Percentiles rank a stretch among this genome's conserved stretches.
These are phyloP conservation scores for Cymodocea nodosa DNA, from an alignment of 116 monocot species.

Conservation along the genomic window DNA sequence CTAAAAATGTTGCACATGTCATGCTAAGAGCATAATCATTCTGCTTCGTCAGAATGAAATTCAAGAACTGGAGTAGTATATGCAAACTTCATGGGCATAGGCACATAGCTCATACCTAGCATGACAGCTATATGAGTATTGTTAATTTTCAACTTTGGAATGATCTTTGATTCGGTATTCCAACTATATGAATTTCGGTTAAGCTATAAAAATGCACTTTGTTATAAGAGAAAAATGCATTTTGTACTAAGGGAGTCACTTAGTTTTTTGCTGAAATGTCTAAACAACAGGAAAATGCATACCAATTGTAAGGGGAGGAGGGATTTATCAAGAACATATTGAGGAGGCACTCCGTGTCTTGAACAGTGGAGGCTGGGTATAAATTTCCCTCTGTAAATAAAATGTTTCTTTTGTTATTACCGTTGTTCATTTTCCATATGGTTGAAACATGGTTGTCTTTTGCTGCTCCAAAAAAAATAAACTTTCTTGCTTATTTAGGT, in stretches of 20 bases:
- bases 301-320: conserved; percentile 81
- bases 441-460: background rate
- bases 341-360: conserved; percentile 70
- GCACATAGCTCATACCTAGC: background rate
- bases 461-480: background rate
- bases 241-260: background rate
- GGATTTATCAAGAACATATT: conserved; percentile 90
- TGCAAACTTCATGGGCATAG: background rate
- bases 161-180: background rate
- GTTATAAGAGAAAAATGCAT: background rate
- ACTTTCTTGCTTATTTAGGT: background rate
- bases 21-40: too few species aligned
- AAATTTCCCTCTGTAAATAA: background rate
- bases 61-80: background rate
- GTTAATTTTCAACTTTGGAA: background rate
- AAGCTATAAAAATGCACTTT: background rate
- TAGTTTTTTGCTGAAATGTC: background rate
- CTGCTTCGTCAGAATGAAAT: too few species aligned
- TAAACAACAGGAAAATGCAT: conserved; percentile 74
- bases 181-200: too few species aligned
- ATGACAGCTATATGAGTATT: background rate
- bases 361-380: conserved; percentile 85
- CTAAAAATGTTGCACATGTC: too few species aligned
- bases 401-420: background rate
- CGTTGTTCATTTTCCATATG: background rate